These are phyloP conservation scores for Protostelium mycophagum DNA, from an alignment of 78 protist genomes.

Conservation along the genomic window DNA sequence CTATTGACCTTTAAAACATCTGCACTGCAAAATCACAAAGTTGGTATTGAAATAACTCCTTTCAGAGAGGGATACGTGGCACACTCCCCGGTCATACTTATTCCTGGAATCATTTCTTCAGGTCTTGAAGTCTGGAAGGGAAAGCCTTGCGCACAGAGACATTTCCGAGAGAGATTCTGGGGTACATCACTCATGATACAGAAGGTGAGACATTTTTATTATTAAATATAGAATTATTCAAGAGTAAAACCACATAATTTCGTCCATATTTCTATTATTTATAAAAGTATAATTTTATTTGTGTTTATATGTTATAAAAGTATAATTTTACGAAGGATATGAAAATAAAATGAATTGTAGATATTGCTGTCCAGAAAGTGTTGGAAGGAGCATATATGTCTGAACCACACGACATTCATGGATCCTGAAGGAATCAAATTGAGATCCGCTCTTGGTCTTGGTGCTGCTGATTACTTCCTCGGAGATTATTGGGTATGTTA, in stretches of 20 bases:
- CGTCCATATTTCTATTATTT: too few relatives aligned
- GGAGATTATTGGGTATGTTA: constrained; percentile 30
- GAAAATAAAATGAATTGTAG: too few relatives aligned
- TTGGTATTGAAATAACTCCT: too few relatives aligned
- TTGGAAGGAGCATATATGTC: constrained; percentile 43
- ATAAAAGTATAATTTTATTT: too few relatives aligned
- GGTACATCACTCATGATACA: constrained; percentile 45
- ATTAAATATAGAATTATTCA: too few relatives aligned
- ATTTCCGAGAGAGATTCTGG: constrained; percentile 60
- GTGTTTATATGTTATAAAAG: too few relatives aligned
- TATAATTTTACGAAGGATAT: too few relatives aligned
- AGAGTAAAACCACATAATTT: too few relatives aligned
- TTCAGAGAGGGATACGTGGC: neutral
- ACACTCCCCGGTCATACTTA: constrained; percentile 2
- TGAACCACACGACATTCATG: constrained; percentile 25
- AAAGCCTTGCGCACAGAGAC: constrained; percentile 21
- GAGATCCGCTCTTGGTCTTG: constrained; percentile 38
- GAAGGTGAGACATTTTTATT: too few relatives aligned
- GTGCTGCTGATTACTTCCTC: constrained; percentile 42
- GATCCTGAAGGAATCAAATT: constrained; percentile 39
- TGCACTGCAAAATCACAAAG: too few relatives aligned
- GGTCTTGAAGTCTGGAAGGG: constrained; percentile 60
- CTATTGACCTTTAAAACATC: too few relatives aligned
- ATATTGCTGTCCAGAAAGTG: constrained; percentile 9
- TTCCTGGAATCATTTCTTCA: constrained; percentile 33